Evolutionary conservation across 1,284 basidiomycete species (phyloP).

Genomic region (Pseudozyma hubeiensis): DNA sequence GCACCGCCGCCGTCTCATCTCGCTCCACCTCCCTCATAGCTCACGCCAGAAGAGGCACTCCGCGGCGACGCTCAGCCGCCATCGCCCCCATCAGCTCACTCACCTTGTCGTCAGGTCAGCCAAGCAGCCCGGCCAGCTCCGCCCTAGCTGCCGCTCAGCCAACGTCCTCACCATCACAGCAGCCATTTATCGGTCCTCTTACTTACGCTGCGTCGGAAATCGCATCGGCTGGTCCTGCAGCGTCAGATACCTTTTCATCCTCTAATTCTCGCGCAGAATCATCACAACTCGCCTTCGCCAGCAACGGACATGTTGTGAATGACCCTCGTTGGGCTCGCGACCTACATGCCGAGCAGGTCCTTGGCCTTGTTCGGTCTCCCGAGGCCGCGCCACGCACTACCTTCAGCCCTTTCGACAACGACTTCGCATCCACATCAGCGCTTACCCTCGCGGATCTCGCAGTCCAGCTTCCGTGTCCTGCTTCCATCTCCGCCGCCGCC

Average conservation of each 20-base stretch:
- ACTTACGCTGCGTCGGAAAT: conserved; percentile 27
- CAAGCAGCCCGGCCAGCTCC: neutral
- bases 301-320: neutral
- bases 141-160: neutral
- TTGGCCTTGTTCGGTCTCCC: neutral
- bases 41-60: conserved; percentile 30
- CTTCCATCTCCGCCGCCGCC: conserved; percentile 21
- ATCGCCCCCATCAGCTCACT: conserved; percentile 9
- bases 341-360: neutral
- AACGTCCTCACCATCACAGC: conserved; percentile 5
- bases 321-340: conserved; percentile 16
- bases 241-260: neutral
- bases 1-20: conserved; percentile 43
- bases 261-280: neutral
- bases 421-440: conserved; percentile 5
- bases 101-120: neutral
- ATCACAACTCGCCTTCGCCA: neutral
- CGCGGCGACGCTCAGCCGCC: conserved; percentile 27
- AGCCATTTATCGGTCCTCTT: conserved; percentile 30
- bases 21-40: conserved; percentile 37
- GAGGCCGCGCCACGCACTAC: neutral
- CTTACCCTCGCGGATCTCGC: conserved; percentile 3
- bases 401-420: conserved; percentile 3
- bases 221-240: neutral
- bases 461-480: neutral